Evolutionary conservation across 441 rosid species (phyloP).

Genomic region (Bocquillonia castaneifolia): DNA sequence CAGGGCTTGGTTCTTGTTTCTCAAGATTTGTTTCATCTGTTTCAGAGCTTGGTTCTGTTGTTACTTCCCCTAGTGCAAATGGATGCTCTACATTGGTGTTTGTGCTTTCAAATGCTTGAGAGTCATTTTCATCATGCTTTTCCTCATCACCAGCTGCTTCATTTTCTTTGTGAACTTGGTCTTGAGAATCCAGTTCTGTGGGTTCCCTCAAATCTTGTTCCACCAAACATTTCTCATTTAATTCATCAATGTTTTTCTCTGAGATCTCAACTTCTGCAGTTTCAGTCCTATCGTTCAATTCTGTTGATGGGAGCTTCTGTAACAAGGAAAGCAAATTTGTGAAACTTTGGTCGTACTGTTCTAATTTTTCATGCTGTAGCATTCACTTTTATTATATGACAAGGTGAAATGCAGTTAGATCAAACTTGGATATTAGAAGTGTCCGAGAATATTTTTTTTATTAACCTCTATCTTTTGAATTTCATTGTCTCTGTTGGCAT

Average conservation of each 20-base stretch:
- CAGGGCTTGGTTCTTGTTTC: slow-evolving; percentile 21
- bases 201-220: slow-evolving; percentile 20
- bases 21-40: slow-evolving; percentile 13
- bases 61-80: slow-evolving; percentile 6
- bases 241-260: slow-evolving; percentile 18
- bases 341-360: too few relatives aligned
- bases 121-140: slow-evolving; percentile 20
- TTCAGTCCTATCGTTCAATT: slow-evolving; percentile 20
- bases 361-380: background rate
- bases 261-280: slow-evolving; percentile 21
- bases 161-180: slow-evolving; percentile 24
- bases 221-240: slow-evolving; percentile 4
- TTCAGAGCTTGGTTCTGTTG: slow-evolving; percentile 23
- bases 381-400: too few relatives aligned
- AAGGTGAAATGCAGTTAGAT: too few relatives aligned
- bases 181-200: slow-evolving; percentile 21
- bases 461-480: slow-evolving; percentile 1
- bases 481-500: background rate
- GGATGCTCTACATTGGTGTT: slow-evolving; percentile 16
- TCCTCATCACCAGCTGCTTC: background rate
- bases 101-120: slow-evolving; percentile 22
- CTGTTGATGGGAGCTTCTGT: slow-evolving; percentile 24
- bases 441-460: too few relatives aligned
- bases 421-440: too few relatives aligned
- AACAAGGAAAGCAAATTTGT: too few relatives aligned